These are phyloP conservation scores for Rhizopus stolonifer DNA, from an alignment of 371 early-diverging fungal genomes.

Conservation along the genomic window DNA sequence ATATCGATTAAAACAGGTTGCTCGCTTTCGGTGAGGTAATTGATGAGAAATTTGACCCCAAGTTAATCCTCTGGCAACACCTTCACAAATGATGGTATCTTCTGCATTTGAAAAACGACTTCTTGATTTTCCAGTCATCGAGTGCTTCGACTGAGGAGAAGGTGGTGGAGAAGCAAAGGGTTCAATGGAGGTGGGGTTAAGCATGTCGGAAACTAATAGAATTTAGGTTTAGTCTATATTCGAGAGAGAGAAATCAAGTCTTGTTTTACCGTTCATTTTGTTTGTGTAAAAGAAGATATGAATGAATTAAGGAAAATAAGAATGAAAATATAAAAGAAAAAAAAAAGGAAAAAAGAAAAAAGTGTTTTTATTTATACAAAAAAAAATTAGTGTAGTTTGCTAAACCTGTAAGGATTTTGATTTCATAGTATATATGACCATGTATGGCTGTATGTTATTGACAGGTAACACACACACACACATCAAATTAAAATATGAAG, in stretches of 20 bases:
- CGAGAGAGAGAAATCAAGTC: background rate
- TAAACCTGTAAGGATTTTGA: background rate
- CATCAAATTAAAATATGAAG: slow-evolving; percentile 5
- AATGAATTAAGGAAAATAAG: background rate
- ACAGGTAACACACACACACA: background rate
- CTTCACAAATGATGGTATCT: slow-evolving; percentile 50
- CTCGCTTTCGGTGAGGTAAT: slow-evolving; percentile 52
- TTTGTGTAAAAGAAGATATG: too few species aligned
- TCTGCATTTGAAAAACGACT: slow-evolving; percentile 50
- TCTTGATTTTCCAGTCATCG: slow-evolving; percentile 34
- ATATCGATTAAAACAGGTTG: slow-evolving; percentile 55
- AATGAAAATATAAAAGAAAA: background rate
- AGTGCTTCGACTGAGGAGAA: slow-evolving; percentile 25
- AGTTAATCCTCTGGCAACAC: slow-evolving; percentile 47
- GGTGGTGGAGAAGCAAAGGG: slow-evolving; percentile 39
- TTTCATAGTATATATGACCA: background rate
- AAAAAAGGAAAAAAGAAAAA: background rate
- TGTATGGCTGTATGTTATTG: background rate
- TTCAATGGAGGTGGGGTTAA: slow-evolving; percentile 35
- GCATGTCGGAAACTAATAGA: slow-evolving; percentile 40
- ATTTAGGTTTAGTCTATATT: background rate
- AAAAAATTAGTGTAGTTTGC: background rate
- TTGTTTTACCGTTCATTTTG: slow-evolving; percentile 37
- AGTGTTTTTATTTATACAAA: background rate
- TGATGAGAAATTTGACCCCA: slow-evolving; percentile 55